A percentile compares a stretch with the other conserved stretches of the same genome.
Conservation (phyloP, 2,329 filamentous ascomycete genomes). For the Hypomyces perniciosus region DNA sequence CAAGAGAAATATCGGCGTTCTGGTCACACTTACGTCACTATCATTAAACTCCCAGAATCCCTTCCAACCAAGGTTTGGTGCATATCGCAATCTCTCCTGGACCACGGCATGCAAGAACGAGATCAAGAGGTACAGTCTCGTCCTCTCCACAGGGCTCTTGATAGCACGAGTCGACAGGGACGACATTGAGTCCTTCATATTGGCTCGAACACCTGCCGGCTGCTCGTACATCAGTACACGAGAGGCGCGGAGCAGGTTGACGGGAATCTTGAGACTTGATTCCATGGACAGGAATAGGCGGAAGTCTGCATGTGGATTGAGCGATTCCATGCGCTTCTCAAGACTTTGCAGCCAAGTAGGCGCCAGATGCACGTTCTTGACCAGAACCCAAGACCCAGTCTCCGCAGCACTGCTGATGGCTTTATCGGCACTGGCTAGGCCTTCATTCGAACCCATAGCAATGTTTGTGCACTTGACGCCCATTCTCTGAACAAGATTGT, state of each 20-base stretch:
- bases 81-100: conserved; percentile 90
- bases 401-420: conserved; percentile 90
- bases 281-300: conserved; percentile 97
- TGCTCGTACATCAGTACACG: conserved; percentile 97
- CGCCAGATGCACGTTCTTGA: conserved; percentile 98
- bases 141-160: conserved; percentile 85
- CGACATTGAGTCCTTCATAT: conserved; percentile 96
- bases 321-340: conserved; percentile 91
- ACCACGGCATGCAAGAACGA: conserved; percentile 95
- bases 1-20: background rate
- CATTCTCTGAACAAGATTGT: conserved; percentile 81
- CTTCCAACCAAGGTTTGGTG: conserved; percentile 92
- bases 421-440: conserved; percentile 86
- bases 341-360: conserved; percentile 95
- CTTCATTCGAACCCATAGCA: conserved; percentile 98
- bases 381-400: conserved; percentile 87
- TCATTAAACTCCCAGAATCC: conserved; percentile 99
- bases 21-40: conserved; percentile 73
- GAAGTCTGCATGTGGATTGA: conserved; percentile 92
- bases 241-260: conserved; percentile 88
- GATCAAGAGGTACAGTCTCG: conserved; percentile 80
- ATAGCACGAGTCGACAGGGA: conserved; percentile 69
- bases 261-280: conserved; percentile 90
- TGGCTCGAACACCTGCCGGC: conserved; percentile 89
- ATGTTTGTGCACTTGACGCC: conserved; percentile 87